These are phyloP conservation scores for Claviceps capensis DNA, from an alignment of 2,329 filamentous ascomycete genomes.

Conservation along the genomic window DNA sequence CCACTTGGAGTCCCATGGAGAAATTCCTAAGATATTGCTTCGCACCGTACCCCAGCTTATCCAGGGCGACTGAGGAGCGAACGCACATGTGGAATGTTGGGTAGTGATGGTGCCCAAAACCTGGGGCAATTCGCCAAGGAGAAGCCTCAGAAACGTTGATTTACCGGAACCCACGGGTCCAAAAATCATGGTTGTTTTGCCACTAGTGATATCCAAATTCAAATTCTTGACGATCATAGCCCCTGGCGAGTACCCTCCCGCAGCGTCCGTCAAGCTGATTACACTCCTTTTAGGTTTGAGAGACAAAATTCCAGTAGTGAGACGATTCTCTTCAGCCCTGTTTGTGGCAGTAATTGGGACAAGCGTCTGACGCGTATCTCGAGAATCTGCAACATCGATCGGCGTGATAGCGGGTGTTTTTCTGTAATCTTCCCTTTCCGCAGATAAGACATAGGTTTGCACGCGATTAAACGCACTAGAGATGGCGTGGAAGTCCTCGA, in stretches of 20 bases:
- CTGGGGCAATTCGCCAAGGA: slow-evolving; percentile 12
- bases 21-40: slow-evolving; percentile 13
- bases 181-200: slow-evolving; percentile 11
- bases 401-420: not conserved
- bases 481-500: slow-evolving; percentile 11
- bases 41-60: slow-evolving; percentile 12
- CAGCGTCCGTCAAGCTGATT: slow-evolving; percentile 2
- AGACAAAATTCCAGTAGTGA: not conserved
- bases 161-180: slow-evolving; percentile 14
- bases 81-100: slow-evolving; percentile 8
- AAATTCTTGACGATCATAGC: slow-evolving; percentile 3
- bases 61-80: slow-evolving; percentile 14
- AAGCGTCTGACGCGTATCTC: not conserved
- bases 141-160: slow-evolving; percentile 11
- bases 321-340: not conserved
- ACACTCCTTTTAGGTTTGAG: not conserved
- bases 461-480: slow-evolving; percentile 11
- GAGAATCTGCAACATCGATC: not conserved
- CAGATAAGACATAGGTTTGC: slow-evolving; percentile 10
- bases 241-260: slow-evolving; percentile 6
- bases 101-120: slow-evolving; percentile 6
- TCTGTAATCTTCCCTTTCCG: slow-evolving; percentile 9
- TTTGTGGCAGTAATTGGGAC: not conserved
- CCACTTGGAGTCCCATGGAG: slow-evolving; percentile 8
- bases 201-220: slow-evolving; percentile 6